Evolutionary conservation across 2,329 filamentous ascomycete genomes (phyloP).

Genomic region (Arthroderma uncinatum): DNA sequence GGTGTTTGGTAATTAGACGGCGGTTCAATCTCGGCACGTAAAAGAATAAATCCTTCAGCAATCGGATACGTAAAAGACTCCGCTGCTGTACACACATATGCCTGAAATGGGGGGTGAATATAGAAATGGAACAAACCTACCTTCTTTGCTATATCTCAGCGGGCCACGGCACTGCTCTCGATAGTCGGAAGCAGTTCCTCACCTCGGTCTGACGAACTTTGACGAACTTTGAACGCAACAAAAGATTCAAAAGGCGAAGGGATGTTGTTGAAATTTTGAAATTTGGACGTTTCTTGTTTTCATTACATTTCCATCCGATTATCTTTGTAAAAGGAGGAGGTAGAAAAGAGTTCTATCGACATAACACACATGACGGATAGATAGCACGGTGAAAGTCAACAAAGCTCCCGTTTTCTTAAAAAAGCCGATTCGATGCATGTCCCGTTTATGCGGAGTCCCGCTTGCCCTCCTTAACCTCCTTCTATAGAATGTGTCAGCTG

Average conservation of each 20-base stretch:
- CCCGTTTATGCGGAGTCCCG: conserved; percentile 65
- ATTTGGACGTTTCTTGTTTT: conserved; percentile 4
- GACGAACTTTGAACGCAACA: background rate
- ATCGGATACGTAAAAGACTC: conserved; percentile 45
- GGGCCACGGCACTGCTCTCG: background rate
- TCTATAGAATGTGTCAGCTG: conserved; percentile 49
- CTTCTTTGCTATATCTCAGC: background rate
- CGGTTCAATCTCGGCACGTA: conserved; percentile 51
- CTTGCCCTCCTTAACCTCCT: conserved; percentile 96
- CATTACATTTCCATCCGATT: conserved; percentile 6
- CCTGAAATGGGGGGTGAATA: conserved; percentile 26
- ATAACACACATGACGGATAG: conserved; percentile 17
- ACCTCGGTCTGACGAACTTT: background rate
- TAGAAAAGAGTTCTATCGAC: conserved; percentile 11
- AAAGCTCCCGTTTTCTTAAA: conserved; percentile 3
- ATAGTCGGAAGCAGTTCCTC: background rate
- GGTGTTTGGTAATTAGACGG: conserved; percentile 42
- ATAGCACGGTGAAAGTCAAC: background rate
- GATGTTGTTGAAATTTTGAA: background rate
- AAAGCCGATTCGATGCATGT: conserved; percentile 12
- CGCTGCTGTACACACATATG: conserved; percentile 65
- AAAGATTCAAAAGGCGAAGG: background rate
- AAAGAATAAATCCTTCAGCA: conserved; percentile 54
- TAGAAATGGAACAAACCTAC: background rate
- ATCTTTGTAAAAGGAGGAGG: background rate